Conservation (phyloP, 805 yeast species). For the Jamesozyma spencerorum region DNA sequence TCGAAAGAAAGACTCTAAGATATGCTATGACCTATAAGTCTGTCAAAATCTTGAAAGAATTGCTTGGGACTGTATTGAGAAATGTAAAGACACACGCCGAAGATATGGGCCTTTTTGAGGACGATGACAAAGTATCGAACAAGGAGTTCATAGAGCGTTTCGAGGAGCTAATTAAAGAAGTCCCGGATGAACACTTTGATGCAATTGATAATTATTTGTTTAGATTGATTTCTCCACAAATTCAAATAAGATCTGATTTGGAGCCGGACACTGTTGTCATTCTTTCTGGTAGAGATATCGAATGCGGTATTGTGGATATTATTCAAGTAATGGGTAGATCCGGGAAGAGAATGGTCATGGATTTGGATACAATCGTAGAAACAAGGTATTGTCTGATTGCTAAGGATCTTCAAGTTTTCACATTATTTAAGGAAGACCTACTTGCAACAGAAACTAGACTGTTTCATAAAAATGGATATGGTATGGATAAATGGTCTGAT, state of each 20-base stretch:
- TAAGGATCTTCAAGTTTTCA: conserved; percentile 47
- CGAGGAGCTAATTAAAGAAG: conserved; percentile 38
- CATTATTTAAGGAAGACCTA: conserved; percentile 36
- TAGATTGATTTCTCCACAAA: conserved; percentile 51
- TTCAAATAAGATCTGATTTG: conserved; percentile 42
- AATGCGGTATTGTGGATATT: conserved; percentile 41
- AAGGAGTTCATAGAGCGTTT: conserved; percentile 35
- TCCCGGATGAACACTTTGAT: conserved; percentile 32
- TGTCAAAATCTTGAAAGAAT: conserved; percentile 38
- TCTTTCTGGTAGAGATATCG: conserved; percentile 50
- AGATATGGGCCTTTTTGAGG: conserved; percentile 7
- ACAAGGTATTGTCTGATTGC: conserved; percentile 47
- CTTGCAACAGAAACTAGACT: conserved; percentile 22
- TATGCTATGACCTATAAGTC: conserved; percentile 44
- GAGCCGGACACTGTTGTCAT: conserved; percentile 42
- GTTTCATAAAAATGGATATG: conserved; percentile 23
- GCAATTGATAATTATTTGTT: conserved; percentile 44
- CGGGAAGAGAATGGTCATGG: conserved; percentile 22
- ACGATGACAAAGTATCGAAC: conserved; percentile 18
- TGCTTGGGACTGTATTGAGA: conserved; percentile 22
- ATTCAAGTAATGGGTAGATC: conserved; percentile 31
- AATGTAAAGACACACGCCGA: conserved; percentile 9
- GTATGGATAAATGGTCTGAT: conserved; percentile 19
- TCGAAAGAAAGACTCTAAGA: conserved; percentile 35
- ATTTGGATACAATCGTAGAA: conserved; percentile 37